Evolutionary conservation across 805 yeast genomes (phyloP), one percentile per base, ranked within the genome.

Genomic region (Lachancea kluyveri): DNA sequence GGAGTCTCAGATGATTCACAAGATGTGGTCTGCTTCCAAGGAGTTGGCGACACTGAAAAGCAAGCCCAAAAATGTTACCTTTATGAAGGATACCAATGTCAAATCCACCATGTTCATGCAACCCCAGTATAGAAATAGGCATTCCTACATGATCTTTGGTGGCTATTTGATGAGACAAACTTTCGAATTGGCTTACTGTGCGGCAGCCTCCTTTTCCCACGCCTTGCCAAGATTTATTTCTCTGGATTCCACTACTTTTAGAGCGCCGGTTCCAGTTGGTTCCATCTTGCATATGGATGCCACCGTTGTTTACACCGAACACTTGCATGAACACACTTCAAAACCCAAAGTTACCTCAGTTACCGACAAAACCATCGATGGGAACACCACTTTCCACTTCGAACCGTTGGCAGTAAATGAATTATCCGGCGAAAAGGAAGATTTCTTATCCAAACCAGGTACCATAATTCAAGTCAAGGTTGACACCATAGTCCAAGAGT

Each of bases 211-310:
- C 2, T 86, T 88, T 50, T 67, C 95, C 2, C 77, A 77, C 43
- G 77, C 90, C 10, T 76, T 80, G 39, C 96, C 97, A 25, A 69
- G 96, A 53, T 88, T 88, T 46, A 83, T 86, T 8, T 81, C 95
- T 2, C 68, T 88, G 44, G 96, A 88, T 55, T 80, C 92, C 14
- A 86, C 95, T 25, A 82, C 94, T 15, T 88, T 88, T 68, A 78
- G 82, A 50, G 82, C 88, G 12, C 97, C 97, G 2, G 97, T 88
- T 6, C 96, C 96, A 1, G 96, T 88, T 11, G 96, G 97, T 1
- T 77, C 88, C 1, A 95, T 90, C 6, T 64, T 88, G 38, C 81
- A 78, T 42, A 75, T 86, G 77, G 71, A 75, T 33, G 92, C 96
- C 1, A 67, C 79, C 13, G 84, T 88, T 6, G 85, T 82, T 15